Evolutionary conservation across 176 grass and related monocot species (phyloP), one percentile per base, ranked within the genome.

Genomic region (Melocanna baccifera): DNA sequence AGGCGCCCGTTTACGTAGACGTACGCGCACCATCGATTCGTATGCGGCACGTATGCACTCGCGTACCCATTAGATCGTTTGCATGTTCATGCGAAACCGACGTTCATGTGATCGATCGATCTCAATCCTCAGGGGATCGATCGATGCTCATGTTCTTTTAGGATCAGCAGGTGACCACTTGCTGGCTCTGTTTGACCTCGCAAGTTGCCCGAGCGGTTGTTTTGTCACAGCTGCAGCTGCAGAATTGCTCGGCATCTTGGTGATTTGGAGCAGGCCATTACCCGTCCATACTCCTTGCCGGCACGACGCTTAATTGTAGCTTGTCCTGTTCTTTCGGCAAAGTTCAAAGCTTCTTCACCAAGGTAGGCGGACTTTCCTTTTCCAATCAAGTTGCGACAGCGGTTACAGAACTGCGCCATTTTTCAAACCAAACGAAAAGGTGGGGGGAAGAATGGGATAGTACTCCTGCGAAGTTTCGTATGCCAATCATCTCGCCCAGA

Each of bases 291-390:
- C 53, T 62, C 20, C 12, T n/a, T 29, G 25, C 59, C 25, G 47
- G 75, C 59, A 42, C 63, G 4, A 32, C 13, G 47, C 67, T 75
- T 46, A 12, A 18, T 12, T 72, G 25, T 32, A 32, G 5, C 73
- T 58, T 73, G 67, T 82, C 83, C 78, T 71, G 67, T 29, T 83
- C 47, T 41, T 61, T 86, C 79, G 84, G 59, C 59, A 20, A 86
- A 62, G 75, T 78, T 87, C 67, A 30, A 87, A 87, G 84, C 80
- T 79, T 80, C 87, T 32, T 73, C 80, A 68, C 57, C 26, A 71
- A 83, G 89, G 84, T 87, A 83, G 89, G 84, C 68, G 4, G 1
- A 4, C 50, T 34, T 66, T 87, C 88, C 8, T 83, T 87, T 48
- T 90, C 84, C 30, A 4, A 74, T 73, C 84, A 23, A 73, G 67